A percentile compares a stretch with the other conserved stretches of the same genome.
These are phyloP conservation scores for Lasiosphaeria hispida DNA, from an alignment of 495 filamentous ascomycete genomes.

Conservation along the genomic window DNA sequence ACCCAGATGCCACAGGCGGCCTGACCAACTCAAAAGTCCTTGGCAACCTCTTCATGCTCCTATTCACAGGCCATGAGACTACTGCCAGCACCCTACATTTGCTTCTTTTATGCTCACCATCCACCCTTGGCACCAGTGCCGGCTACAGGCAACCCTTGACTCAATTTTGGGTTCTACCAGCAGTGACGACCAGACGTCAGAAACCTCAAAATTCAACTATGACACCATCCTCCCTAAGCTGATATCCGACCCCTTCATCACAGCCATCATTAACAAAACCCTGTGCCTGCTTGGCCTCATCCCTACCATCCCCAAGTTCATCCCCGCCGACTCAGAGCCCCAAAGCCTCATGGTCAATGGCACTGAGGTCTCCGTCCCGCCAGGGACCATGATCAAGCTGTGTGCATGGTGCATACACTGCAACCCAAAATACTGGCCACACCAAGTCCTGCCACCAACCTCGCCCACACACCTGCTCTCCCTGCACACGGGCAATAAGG, in stretches of 20 bases:
- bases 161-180: slow-evolving; percentile 40
- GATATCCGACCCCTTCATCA: background rate
- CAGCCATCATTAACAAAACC: slow-evolving; percentile 6
- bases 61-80: slow-evolving; percentile 64
- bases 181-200: slow-evolving; percentile 20
- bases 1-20: slow-evolving; percentile 54
- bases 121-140: slow-evolving; percentile 47
- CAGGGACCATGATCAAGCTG: slow-evolving; percentile 39
- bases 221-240: slow-evolving; percentile 41
- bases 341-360: slow-evolving; percentile 45
- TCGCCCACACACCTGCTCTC: no score
- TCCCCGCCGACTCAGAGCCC: background rate
- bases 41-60: slow-evolving; percentile 60
- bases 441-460: background rate
- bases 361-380: slow-evolving; percentile 40
- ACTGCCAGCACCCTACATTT: slow-evolving; percentile 59
- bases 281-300: background rate
- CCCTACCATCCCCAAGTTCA: background rate
- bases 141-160: slow-evolving; percentile 56
- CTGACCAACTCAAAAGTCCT: slow-evolving; percentile 55
- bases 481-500: no score
- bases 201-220: slow-evolving; percentile 35
- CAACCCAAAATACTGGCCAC: slow-evolving; percentile 47
- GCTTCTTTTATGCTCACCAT: slow-evolving; percentile 54
- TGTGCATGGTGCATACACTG: slow-evolving; percentile 42